Base-by-base conservation (phyloP, 306 rosid genomes). In the Glycyrrhiza uralensis region DNA sequence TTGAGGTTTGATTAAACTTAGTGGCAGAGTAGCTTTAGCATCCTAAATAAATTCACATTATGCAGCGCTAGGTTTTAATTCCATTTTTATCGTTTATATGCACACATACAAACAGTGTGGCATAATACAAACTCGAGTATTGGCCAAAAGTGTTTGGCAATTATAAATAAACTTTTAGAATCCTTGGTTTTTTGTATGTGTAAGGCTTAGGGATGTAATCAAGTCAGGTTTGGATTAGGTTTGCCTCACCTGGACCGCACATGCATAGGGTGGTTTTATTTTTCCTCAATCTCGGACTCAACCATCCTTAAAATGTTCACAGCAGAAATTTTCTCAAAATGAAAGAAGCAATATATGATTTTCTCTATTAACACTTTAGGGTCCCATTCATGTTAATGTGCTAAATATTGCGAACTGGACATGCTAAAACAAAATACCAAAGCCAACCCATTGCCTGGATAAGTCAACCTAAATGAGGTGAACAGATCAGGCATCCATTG, bases 1-100 rank as follows among this genome's bases (percentile, higher is more conserved):
- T 50, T 41, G 10, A 45, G 50, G 72, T 32, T 69, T 58, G 54
- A 26, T 60, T 24, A 22, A 64, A 69, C 75, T 62, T 70, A 47
- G 14, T 32, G 77, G 19, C 24, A 61, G 60, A 50, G 60, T 52
- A 19, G 66, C 26, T 28, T 19, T 38, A 2, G 24, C 42, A 26
- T 46, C 42, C 46, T 64, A 14, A 65, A 13, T 15, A 62, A 65
- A n/a, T 23, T 32, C 22, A 39, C 28, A 38, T 57, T 58, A 28
- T 42, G 36, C 47, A 59, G 4, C 12, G 49, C 22, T 13, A 50
- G 42, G 56, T 72, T 76, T 72, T 23, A 55, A 50, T 66, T 23
- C 45, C 45, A n/a, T 38, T 69, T 36, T 66, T 38, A n/a, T 65
- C 71, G 8, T 38, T 10, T 70, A 6, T 13, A 4, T 19, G 35